Base-by-base conservation (phyloP, 495 filamentous ascomycete species). In the Penicillium samsonianum region DNA sequence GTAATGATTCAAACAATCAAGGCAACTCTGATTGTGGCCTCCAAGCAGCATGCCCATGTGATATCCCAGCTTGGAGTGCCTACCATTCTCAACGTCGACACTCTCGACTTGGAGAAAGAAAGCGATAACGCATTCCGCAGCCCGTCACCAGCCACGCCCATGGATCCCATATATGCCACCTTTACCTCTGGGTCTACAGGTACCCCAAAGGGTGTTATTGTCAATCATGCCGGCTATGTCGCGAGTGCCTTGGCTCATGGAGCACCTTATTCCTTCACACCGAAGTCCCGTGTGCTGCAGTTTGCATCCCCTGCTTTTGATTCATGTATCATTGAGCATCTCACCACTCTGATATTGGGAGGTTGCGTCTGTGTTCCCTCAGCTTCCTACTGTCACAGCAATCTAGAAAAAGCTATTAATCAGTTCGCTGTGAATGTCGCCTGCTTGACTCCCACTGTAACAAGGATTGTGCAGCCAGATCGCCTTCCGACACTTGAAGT, bases 241-340 rank as follows among this genome's bases (percentile, higher is more conserved):
- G 2, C 46, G 0, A 49, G 58, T 42, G 31, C 53, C 2, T 12
- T 53, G 2, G 55, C 49, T 17, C 43, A 64, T 40, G 59, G 58
- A 1, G 23, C 19, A 4, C 70, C 75, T 0, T 65, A 80, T n/a
- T 43, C 64, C 11, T 74, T 85, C n/a, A 69, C 73, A n/a, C 59
- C 68, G 0, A 58, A 67, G 1, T 80, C 81, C 11, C 66, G 78
- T 25, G 71, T 78, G 0, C 55, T 81, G 8, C 75, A 81, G 54
- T 81, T 80, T 59, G 71, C 75, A 5, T 67, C 76, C 2, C 70
- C 69, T 17, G 70, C 71, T 2, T 79, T 78, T 40, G 78, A 80
- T 52, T 69, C 68, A 0, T 64, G 58, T 14, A 65, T 78, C n/a
- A 67, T 69, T 8, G 75, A 79, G 11, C 71, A 73, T 2, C 61